A percentile compares a stretch with the other conserved stretches of the same genome.
These are phyloP conservation scores for Oryza meridionalis DNA, from an alignment of 176 grass and related monocot genomes.

Conservation along the genomic window DNA sequence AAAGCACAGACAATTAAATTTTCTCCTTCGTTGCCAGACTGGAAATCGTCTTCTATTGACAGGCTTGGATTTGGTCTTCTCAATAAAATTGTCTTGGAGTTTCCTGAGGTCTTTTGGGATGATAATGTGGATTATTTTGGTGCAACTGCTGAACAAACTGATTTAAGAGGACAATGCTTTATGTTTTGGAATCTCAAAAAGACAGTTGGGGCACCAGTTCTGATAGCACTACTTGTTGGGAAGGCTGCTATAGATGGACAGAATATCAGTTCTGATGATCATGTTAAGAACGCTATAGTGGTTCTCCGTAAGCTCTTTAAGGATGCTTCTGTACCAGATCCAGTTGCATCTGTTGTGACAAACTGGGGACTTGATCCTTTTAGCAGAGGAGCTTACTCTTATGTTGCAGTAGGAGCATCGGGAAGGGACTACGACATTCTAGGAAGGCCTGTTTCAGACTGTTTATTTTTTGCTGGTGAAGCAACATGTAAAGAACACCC, in stretches of 20 bases:
- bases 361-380: constrained; percentile 98
- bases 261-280: constrained; percentile 62
- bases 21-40: constrained; percentile 86
- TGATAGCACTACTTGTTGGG: constrained; percentile 90
- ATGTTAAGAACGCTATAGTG: constrained; percentile 83
- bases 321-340: constrained; percentile 80
- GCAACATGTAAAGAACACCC: constrained; percentile 99
- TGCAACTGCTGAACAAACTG: constrained; percentile 88
- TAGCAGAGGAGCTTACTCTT: constrained; percentile 95
- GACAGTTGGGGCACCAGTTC: constrained; percentile 82
- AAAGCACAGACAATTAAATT: constrained; percentile 89
- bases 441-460: constrained; percentile 84
- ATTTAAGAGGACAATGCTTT: constrained; percentile 89
- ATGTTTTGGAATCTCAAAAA: constrained; percentile 99
- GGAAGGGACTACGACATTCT: constrained; percentile 96
- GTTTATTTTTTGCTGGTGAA: constrained; percentile 97
- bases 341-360: constrained; percentile 90
- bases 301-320: constrained; percentile 91
- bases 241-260: constrained; percentile 92
- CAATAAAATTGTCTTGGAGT: constrained; percentile 96
- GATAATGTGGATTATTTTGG: constrained; percentile 98
- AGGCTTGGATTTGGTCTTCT: constrained; percentile 93
- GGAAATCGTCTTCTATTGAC: constrained; percentile 84
- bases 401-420: constrained; percentile 91
- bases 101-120: constrained; percentile 94